Evolutionary conservation across 805 yeast species (phyloP), one percentile per base, ranked within the genome.

Genomic region (Hermanozyma aechmeae): DNA sequence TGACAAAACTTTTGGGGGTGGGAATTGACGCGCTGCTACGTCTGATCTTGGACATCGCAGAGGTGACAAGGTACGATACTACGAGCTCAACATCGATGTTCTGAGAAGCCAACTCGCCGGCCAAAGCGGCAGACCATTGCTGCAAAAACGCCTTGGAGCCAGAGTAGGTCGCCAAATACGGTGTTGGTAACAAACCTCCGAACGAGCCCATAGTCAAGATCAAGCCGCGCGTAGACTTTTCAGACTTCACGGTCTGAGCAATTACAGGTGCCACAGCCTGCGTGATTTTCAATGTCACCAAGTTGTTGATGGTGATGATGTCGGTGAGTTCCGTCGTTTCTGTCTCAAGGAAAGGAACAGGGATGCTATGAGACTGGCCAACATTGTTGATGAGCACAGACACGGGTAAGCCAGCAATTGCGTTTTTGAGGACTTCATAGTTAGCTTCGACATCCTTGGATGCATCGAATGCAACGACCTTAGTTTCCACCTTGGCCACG

Each of bases 131-230:
- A 27, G 92, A 82, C 97, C 98, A 92, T 34, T 76, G 73, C 61
- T 92, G 96, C 51, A 92, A 68, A 56, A 92, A 92, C 5, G 95
- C 85, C 63, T 92, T 92, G 26, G 96, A 85, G 15, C 98, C 98
- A 13, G 96, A 81, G 62, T 92, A 92, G 8, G 87, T 81, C 13
- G 97, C 95, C 44, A 92, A 69, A 43, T 76, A 68, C 14, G 98
- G 97, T 9, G 95, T 79, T 32, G 98, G 97, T 26, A 84, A 65
- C 42, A 87, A 68, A 3, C 97, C 98, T 30, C 95, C 95, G 50
- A 92, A 89, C 4, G 97, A 89, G 25, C 97, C 96, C 96, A 92
- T 84, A 17, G 92, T 86, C 43, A 92, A 65, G 35, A 92, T 73
- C 46, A 92, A 69, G 23, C 95, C 95, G 38, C 73, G 70, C 16